Percentiles rank a stretch among this genome's conserved stretches.
Conservation (phyloP, 2,329 filamentous ascomycete genomes). For the Fusarium setosum region DNA sequence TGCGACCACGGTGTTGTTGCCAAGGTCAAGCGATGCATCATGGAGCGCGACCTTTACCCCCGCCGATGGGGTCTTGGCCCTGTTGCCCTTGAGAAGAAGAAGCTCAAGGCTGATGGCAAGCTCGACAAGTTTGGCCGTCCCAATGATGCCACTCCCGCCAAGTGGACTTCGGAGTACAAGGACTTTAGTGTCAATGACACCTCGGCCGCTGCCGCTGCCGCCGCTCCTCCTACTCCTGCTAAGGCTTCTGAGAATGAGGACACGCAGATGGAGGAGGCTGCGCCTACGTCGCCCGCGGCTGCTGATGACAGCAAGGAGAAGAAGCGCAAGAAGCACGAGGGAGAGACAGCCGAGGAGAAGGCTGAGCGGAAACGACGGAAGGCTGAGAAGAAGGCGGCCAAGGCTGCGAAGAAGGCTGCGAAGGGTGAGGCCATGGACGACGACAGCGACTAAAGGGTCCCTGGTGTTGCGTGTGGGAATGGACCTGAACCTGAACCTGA, state of each 20-base stretch:
- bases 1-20: constrained; percentile 98
- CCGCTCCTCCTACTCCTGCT: constrained; percentile 52
- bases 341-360: constrained; percentile 77
- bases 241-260: constrained; percentile 52
- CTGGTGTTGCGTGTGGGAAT: constrained; percentile 15
- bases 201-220: constrained; percentile 56
- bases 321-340: constrained; percentile 85
- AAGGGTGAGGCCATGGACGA: constrained; percentile 64
- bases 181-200: constrained; percentile 77
- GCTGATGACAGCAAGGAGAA: constrained; percentile 70
- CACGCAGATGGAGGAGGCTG: constrained; percentile 48
- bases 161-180: constrained; percentile 94
- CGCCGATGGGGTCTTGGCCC: constrained; percentile 96
- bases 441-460: constrained; percentile 59
- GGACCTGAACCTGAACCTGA: constrained; percentile 9
- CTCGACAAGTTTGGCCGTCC: constrained; percentile 96
- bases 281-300: constrained; percentile 50
- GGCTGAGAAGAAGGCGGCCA: constrained; percentile 70
- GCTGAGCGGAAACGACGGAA: constrained; percentile 70
- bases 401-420: constrained; percentile 65
- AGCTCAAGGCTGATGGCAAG: constrained; percentile 98
- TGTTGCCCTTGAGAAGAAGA: constrained; percentile 97
- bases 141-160: constrained; percentile 92
- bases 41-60: constrained; percentile 99
- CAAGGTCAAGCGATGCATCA: constrained; percentile 99